Conservation (phyloP, 2,329 filamentous ascomycete species). For the Ceratocystis eucalypticola region DNA sequence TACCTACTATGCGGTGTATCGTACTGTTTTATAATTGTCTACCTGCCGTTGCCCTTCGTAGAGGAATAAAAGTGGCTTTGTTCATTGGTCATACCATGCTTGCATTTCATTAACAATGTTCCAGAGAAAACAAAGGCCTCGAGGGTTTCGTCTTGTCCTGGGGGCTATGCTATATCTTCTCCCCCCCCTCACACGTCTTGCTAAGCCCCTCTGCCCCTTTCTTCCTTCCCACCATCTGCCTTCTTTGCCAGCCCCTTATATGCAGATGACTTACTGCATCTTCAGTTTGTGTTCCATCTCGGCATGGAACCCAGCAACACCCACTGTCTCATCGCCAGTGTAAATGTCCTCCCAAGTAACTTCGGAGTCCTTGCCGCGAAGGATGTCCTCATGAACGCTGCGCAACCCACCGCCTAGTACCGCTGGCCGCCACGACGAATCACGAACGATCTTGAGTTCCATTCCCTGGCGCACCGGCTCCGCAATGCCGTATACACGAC, state of each 20-base stretch:
- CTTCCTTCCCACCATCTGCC: background rate
- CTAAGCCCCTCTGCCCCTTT: background rate
- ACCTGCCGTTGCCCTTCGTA: background rate
- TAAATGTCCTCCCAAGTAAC: conserved; percentile 92
- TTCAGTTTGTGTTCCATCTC: conserved; percentile 89
- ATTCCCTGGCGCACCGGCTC: conserved; percentile 87
- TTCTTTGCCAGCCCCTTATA: background rate
- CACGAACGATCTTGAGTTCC: conserved; percentile 80
- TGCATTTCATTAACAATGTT: background rate
- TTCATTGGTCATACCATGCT: background rate
- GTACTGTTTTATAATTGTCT: no score
- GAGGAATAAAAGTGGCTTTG: background rate
- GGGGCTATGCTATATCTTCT: background rate
- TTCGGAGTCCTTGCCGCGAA: conserved; percentile 63
- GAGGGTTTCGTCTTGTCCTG: background rate
- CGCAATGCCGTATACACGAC: conserved; percentile 77
- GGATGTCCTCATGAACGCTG: conserved; percentile 77
- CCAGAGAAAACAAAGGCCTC: background rate
- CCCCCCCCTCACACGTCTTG: background rate
- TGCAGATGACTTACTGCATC: conserved; percentile 35
- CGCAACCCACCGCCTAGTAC: conserved; percentile 46
- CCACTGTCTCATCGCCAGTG: conserved; percentile 60
- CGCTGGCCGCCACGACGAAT: conserved; percentile 66
- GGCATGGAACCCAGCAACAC: conserved; percentile 62
- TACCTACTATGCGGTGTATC: no score